Base-by-base conservation (phyloP, 1,284 basidiomycete species). In the Ceratobasidium papillatum region DNA sequence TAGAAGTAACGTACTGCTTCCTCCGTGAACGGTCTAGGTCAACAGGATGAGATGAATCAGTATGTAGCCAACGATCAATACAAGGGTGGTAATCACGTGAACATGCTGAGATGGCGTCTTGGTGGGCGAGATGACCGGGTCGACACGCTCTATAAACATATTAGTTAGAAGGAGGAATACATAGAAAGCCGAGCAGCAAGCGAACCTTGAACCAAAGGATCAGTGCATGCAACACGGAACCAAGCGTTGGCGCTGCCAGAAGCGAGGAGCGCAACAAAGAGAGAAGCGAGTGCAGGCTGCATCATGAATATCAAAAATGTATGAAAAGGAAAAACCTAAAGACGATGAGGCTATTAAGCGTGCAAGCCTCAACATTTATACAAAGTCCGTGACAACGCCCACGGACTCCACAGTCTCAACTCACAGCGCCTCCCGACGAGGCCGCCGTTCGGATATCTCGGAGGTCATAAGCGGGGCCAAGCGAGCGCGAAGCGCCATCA, bases 111-210 rank as follows among this genome's bases (percentile, higher is more conserved):
- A 83, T 1, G 83, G 83, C 5, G 80, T 78, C n/a, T 76, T 74
- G 32, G 82, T 83, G 1, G 86, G 84, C 12, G 79, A 81, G 45
- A 86, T 80, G 75, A 87, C 84, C 25, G 85, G 83, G 75, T 87
- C 86, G 41, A 84, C 79, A 47, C 86, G 83, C 65, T 85, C 84
- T 71, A 14, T 30, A 47, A 22, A 41, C 19, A 45, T 43, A 12
- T 25, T 5, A 62, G 27, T 34, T 1, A 61, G 38, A n/a, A 27
- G 19, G 14, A 27, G 9, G 11, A 12, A 27, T 27, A 5, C 27
- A 45, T 11, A 4, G 22, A 25, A 27, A 27, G 1, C 22, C 22
- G 3, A 38, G 5, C 9, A 36, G 17, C 5, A 12, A 8, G 43
- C 66, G 45, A 3, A 47, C 66, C 43, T 82, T 71, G 19, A 1